A percentile compares a stretch with the other conserved stretches of the same genome.
phyloP scores from a whole-genome alignment of 1,284 basidiomycete species.

The Phenoliferia sp. region DNA sequence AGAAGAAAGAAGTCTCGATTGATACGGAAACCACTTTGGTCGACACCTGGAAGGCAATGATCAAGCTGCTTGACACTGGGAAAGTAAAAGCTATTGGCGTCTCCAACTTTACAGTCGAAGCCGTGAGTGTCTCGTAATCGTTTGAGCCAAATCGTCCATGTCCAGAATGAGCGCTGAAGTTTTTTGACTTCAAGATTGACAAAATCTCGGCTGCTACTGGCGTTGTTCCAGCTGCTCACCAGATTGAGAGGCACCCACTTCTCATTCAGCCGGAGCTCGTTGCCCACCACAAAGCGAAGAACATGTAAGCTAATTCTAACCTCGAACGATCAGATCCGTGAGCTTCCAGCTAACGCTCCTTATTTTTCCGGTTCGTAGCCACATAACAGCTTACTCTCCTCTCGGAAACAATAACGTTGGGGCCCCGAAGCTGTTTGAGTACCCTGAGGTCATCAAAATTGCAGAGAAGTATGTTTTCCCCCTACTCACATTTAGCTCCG shows the following conservation, averaged over 20 bases:
- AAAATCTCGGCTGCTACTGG: conserved; percentile 31
- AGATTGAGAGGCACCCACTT: conserved; percentile 29
- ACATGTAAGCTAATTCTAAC: conserved; percentile 30
- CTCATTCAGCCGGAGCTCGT: conserved; percentile 27
- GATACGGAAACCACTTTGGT: conserved; percentile 50
- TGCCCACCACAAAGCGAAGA: conserved; percentile 30
- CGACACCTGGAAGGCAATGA: conserved; percentile 54
- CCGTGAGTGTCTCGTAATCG: background rate
- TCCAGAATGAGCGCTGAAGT: background rate
- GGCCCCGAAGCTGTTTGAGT: conserved; percentile 25
- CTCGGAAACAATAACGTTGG: conserved; percentile 42
- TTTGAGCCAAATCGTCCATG: background rate
- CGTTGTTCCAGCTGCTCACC: conserved; percentile 30
- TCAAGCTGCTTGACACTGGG: conserved; percentile 61
- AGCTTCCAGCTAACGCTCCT: background rate
- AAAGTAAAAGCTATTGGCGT: conserved; percentile 37
- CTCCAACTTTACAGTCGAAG: conserved; percentile 36
- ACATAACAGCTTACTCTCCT: conserved; percentile 46
- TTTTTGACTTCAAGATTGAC: conserved; percentile 13
- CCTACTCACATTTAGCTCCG: conserved; percentile 3
- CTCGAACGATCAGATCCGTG: background rate
- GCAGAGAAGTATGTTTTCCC: conserved; percentile 37
- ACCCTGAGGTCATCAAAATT: conserved; percentile 40
- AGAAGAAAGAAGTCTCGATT: conserved; percentile 48
- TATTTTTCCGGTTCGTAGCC: conserved; percentile 30